Evolutionary conservation across 2,329 filamentous ascomycete species (phyloP).

Genomic region (Waltergamsia citrina): DNA sequence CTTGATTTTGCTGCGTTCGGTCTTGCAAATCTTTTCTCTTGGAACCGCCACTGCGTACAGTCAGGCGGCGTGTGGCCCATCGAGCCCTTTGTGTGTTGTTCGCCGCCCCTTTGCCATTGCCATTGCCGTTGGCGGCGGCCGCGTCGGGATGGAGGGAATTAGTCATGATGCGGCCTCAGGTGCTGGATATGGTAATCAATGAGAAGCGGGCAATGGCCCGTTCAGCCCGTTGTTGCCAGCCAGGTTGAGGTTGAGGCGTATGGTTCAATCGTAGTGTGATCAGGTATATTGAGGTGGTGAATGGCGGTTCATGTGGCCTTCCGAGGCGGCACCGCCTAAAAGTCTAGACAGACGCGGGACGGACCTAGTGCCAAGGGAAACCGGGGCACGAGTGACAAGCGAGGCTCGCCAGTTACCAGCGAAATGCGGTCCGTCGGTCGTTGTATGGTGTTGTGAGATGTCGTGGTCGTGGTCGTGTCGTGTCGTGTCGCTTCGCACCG

Average conservation of each 20-base stretch:
- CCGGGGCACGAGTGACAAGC: no score
- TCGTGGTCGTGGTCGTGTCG: no score
- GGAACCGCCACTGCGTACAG: slow-evolving; percentile 61
- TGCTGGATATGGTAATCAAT: slow-evolving; percentile 10
- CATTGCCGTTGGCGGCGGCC: slow-evolving; percentile 1
- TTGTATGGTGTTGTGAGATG: no score
- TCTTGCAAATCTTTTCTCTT: slow-evolving; percentile 80
- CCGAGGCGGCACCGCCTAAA: no score
- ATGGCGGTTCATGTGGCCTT: no score
- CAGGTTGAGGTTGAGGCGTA: slow-evolving; percentile 18
- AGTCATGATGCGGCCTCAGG: slow-evolving; percentile 14
- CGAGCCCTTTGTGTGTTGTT: slow-evolving; percentile 62
- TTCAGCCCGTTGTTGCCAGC: slow-evolving; percentile 25
- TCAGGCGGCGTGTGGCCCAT: slow-evolving; percentile 92
- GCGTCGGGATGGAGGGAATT: slow-evolving; percentile 16
- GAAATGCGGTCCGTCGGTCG: no score
- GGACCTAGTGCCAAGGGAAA: no score
- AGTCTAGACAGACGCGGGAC: no score
- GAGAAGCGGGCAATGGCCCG: slow-evolving; percentile 27
- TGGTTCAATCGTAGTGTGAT: no score
- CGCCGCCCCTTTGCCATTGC: not conserved
- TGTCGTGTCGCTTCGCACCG: no score
- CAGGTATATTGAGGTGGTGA: no score
- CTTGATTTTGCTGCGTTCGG: slow-evolving; percentile 57
- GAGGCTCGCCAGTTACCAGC: no score